Evolutionary conservation across 352 stramenopile species (phyloP), one percentile per base, ranked within the genome.

Genomic region (Thraustochytrium sp.): DNA sequence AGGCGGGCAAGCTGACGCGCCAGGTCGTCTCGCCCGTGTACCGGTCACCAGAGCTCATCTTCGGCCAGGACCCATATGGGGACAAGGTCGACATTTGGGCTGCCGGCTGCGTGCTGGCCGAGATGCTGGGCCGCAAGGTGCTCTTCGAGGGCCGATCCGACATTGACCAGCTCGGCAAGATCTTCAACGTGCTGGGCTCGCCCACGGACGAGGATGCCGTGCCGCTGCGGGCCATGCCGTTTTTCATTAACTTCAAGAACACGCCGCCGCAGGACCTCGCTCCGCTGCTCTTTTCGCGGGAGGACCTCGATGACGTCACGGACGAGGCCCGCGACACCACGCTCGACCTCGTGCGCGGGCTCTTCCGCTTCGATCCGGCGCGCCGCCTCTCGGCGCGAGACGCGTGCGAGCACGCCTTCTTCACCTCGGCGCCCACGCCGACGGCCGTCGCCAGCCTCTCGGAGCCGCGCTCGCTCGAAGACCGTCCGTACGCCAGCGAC

Each of bases 11-110:
- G 38, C 51, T 54, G 4, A 95, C 92, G 3, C 92, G 94, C 82
- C 95, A 96, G 76, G 92, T 96, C 18, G 92, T 96, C 34, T 96
- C 92, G 44, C 89, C 92, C 31, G 96, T 93, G 92, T 97, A 97
- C 78, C 89, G 93, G 38, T 91, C 94, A 11, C 94, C 94, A 0
- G 94, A 98, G 82, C 86, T 98, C 49, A 83, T 98, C 74, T 75
- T 54, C 31, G 62, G 62, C 16, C 62, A 48, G 0, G 40, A 75
- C 26, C 37, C 36, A 31, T 75, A 75, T 37, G 29, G 11, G 36
- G 16, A 8, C 23, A 49, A 75, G 31, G 34, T 75, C 1, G 62
- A 75, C 62, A 16, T 54, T 5, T 75, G 62, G 62, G 44, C 38
- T 53, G 62, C 62, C 8, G 62, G n/a, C 26, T 75, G 62, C 40